Base-by-base conservation (phyloP, 129 eudicot genomes). In the Tagetes erecta region DNA sequence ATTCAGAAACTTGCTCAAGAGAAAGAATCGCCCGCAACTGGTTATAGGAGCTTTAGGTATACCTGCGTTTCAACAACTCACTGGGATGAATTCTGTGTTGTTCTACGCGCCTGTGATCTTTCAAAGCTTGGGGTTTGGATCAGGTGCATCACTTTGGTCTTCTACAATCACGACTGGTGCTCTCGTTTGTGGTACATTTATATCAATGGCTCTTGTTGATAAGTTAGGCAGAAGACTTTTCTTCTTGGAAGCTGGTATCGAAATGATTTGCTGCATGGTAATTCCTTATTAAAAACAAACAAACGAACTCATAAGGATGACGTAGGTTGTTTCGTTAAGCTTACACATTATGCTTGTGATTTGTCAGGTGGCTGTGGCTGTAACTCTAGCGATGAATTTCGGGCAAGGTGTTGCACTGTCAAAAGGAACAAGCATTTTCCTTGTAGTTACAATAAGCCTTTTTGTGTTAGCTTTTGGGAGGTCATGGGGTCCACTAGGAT, bases 401-500 rank as follows among this genome's bases (percentile, higher is more conserved):
- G 98, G 98, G 0, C 68, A 85, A 69, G 93, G 97, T 1, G 82
- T 69, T 27, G 80, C 13, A 47, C 76, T 94, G 30, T 79, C 98
- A 0, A 90, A 83, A 78, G 96, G 87, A 36, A 51, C 85, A 5
- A 76, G 97, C 13, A 71, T 81, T 72, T 82, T 88, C 75, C 93
- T 94, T 0, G 93, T 94, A 45, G 57, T 85, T 20, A 70, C 78
- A 78, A 88, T 94, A 36, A 86, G 84, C 81, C 73, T 90, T 14
- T 94, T 94, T 52, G 96, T 94, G 13, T 79, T 90, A 40, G 98
- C 87, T 1, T 94, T 83, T 47, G 98, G 98, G 64, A 68, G 98
- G 59, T 94, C 98, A 0, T 94, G 98, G 98, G 98, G 98, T 9
- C 98, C 98, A 0, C 78, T 94, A 38, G 97, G 97, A 49, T 94